Percentiles rank a stretch among this genome's conserved stretches.
phyloP scores from a whole-genome alignment of 768 basidiomycete genomes.

The Galerina marginata region DNA sequence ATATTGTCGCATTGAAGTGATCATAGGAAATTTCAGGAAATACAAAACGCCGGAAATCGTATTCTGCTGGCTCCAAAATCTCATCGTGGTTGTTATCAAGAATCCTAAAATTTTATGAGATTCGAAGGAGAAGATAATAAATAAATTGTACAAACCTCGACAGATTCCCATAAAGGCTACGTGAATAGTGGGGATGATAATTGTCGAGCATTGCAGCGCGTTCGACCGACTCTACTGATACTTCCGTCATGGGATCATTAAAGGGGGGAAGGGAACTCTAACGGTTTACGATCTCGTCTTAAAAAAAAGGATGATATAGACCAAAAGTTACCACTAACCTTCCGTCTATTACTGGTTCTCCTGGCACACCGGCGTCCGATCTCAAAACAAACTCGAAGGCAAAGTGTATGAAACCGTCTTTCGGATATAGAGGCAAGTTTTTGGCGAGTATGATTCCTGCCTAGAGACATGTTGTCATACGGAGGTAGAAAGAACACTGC shows the following conservation, averaged over 20 bases:
- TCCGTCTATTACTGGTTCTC: neutral
- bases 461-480: slow-evolving; percentile 8
- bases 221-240: neutral
- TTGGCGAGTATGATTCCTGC: slow-evolving; percentile 14
- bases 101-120: neutral
- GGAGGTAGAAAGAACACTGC: slow-evolving; percentile 12
- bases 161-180: too few relatives aligned
- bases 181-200: neutral
- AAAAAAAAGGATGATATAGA: too few relatives aligned
- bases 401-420: slow-evolving; percentile 10
- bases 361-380: slow-evolving; percentile 8
- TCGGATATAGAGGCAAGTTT: slow-evolving; percentile 12
- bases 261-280: neutral
- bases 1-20: slow-evolving; percentile 11
- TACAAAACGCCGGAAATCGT: neutral
- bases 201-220: slow-evolving; percentile 6
- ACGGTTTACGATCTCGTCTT: neutral
- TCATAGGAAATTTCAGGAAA: neutral
- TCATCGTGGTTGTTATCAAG: neutral
- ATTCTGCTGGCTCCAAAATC: neutral
- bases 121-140: too few relatives aligned
- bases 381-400: slow-evolving; percentile 12
- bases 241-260: neutral
- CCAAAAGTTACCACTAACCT: too few relatives aligned
- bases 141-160: too few relatives aligned